Evolutionary conservation across 768 basidiomycete genomes (phyloP).

Genomic region (Rhizopogon salebrosus): DNA sequence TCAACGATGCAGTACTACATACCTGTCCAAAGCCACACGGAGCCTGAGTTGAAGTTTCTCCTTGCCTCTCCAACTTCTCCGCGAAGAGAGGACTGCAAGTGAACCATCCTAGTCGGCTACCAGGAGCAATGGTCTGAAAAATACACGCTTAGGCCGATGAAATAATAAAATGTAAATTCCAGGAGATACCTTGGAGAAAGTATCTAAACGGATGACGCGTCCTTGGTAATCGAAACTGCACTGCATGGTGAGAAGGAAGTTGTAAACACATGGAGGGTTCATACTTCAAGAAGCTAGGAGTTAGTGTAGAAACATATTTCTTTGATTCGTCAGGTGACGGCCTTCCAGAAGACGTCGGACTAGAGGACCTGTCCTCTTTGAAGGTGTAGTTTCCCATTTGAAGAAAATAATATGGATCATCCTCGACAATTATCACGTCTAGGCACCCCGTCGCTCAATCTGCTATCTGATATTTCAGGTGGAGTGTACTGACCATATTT

Average conservation of each 20-base stretch:
- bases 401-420: conserved; percentile 80
- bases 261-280: not conserved
- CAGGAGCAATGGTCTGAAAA: conserved; percentile 69
- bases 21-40: conserved; percentile 73
- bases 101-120: conserved; percentile 74
- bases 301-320: conserved; percentile 48
- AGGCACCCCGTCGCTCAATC: not conserved
- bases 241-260: not conserved
- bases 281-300: conserved; percentile 57
- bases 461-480: not conserved
- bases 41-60: conserved; percentile 63
- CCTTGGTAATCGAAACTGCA: conserved; percentile 68
- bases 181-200: conserved; percentile 60
- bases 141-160: not conserved
- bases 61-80: conserved; percentile 65
- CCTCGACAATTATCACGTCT: conserved; percentile 79
- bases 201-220: conserved; percentile 78
- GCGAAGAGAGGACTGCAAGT: conserved; percentile 73
- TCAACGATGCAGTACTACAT: not conserved
- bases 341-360: conserved; percentile 1
- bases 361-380: conserved; percentile 28
- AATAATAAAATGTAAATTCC: not conserved
- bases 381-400: conserved; percentile 54
- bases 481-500: conserved; percentile 56
- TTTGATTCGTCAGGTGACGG: conserved; percentile 33